Conservation (phyloP, 2,329 filamentous ascomycete genomes). For the Ophidiomyces ophidiicola region DNA sequence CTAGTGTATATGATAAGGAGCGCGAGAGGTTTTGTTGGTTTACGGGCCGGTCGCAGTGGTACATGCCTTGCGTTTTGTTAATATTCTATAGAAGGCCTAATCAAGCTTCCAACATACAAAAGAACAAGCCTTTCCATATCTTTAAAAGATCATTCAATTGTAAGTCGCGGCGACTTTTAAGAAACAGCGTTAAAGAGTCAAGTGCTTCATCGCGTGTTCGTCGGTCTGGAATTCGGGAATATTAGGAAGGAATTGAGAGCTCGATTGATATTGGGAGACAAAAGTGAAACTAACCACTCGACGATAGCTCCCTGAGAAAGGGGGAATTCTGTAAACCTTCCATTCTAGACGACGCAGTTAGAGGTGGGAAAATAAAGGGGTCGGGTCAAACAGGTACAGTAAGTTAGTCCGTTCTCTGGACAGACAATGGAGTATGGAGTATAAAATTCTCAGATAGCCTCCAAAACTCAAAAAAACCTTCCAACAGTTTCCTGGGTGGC, state of each 20-base stretch:
- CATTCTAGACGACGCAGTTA: background rate
- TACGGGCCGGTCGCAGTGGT: slow-evolving; percentile 84
- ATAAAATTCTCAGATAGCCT: no score
- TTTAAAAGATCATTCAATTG: slow-evolving; percentile 63
- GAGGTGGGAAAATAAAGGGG: no score
- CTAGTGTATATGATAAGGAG: slow-evolving; percentile 58
- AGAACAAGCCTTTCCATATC: slow-evolving; percentile 91
- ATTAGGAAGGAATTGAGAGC: slow-evolving; percentile 16
- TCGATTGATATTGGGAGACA: background rate
- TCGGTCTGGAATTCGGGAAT: slow-evolving; percentile 47
- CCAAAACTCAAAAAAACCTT: no score
- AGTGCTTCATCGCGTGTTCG: slow-evolving; percentile 66
- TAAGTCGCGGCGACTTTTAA: slow-evolving; percentile 53
- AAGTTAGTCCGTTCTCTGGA: no score
- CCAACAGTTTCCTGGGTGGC: no score
- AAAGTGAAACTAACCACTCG: slow-evolving; percentile 53
- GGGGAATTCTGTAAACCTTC: slow-evolving; percentile 42
- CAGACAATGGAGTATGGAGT: no score
- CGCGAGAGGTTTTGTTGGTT: slow-evolving; percentile 72
- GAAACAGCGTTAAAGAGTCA: slow-evolving; percentile 62
- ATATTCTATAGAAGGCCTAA: background rate
- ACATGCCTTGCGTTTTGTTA: slow-evolving; percentile 48
- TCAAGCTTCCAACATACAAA: slow-evolving; percentile 39
- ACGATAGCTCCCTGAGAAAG: slow-evolving; percentile 73
- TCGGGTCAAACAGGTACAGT: no score